Percentiles rank a stretch among this genome's conserved stretches.
Conservation (phyloP, 2,329 filamentous ascomycete species). For the Monosporascus sp. region DNA sequence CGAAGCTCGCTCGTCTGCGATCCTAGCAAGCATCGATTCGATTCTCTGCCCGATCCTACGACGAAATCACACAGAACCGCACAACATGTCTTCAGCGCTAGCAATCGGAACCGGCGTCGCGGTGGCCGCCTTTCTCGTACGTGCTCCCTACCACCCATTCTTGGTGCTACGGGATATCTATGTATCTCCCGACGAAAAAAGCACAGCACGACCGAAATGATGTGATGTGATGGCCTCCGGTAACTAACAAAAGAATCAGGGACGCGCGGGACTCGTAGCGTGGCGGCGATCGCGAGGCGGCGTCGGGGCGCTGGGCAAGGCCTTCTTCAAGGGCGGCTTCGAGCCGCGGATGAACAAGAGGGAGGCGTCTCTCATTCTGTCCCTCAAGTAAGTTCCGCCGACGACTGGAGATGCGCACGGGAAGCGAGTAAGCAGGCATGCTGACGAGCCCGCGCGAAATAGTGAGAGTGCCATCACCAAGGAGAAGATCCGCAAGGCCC, state of each 20-base stretch:
- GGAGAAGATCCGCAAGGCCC: conserved; percentile 91
- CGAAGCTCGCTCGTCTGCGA: too few species aligned
- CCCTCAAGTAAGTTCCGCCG: conserved; percentile 63
- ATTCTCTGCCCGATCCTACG: too few species aligned
- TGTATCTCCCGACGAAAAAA: not conserved
- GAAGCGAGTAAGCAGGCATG: conserved; percentile 1
- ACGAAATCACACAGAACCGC: not conserved
- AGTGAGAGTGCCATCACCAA: conserved; percentile 86
- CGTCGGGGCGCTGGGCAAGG: conserved; percentile 75
- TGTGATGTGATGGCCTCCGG: not conserved
- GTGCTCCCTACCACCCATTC: conserved; percentile 4
- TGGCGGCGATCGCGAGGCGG: conserved; percentile 76
- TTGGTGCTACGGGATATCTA: not conserved
- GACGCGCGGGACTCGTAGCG: conserved; percentile 86
- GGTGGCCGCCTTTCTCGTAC: conserved; percentile 47
- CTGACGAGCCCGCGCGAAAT: not conserved
- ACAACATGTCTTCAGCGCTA: conserved; percentile 51
- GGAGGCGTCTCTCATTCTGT: conserved; percentile 86
- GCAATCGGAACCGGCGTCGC: conserved; percentile 44
- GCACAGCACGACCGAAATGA: not conserved
- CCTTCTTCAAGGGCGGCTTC: conserved; percentile 98
- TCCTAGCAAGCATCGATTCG: too few species aligned
- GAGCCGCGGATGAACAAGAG: conserved; percentile 89
- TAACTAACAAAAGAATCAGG: conserved; percentile 45
- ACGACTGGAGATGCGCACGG: not conserved